Evolutionary conservation across 2,329 filamentous ascomycete genomes (phyloP), one percentile per base, ranked within the genome.

Genomic region (Fonsecaea erecta): DNA sequence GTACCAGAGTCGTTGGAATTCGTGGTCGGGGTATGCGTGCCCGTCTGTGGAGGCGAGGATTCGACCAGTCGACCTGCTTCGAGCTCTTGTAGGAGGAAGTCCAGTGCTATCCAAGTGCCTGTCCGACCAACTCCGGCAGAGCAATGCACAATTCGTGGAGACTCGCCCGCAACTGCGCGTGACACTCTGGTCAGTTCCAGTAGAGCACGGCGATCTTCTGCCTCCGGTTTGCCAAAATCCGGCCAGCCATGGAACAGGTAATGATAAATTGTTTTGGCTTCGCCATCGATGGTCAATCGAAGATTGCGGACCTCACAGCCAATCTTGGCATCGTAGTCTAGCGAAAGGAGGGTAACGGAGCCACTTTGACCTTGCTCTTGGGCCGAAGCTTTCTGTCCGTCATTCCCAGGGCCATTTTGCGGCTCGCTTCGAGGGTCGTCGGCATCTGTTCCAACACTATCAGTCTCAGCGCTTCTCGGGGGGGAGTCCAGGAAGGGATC

Each of bases 61-160:
- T 68, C 75, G 68, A 85, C 81, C 56, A 96, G 79, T 24, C 88
- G 84, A 56, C 93, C 94, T 5, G 88, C 85, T 28, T 91, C 88
- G 9, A 98, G 83, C 77, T 97, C 92, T 37, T 88, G 85, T 68
- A 96, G 84, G 28, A 99, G 85, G 77, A 96, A 92, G 77, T 98
- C 95, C n/a, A 99, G 85, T 1, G 92, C 90, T 73, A 99, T 97
- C 75, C 98, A 99, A 0, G 95, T 98, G 35, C 95, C 95, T 7
- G 91, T 96, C 62, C 95, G 88, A 12, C 95, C 95, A 14, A 99
- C 94, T 43, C 95, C 95, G 7, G 95, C 95, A 74, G 92, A 96
- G 80, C 91, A 93, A 77, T 93, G 90, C 11, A 93, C 85, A 65
- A 98, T 88, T 62, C 94, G 88, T 3, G 94, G 91, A 72, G 90